phyloP scores from a whole-genome alignment of 768 basidiomycete species.

The Rhodosporidiobolus odoratus region DNA sequence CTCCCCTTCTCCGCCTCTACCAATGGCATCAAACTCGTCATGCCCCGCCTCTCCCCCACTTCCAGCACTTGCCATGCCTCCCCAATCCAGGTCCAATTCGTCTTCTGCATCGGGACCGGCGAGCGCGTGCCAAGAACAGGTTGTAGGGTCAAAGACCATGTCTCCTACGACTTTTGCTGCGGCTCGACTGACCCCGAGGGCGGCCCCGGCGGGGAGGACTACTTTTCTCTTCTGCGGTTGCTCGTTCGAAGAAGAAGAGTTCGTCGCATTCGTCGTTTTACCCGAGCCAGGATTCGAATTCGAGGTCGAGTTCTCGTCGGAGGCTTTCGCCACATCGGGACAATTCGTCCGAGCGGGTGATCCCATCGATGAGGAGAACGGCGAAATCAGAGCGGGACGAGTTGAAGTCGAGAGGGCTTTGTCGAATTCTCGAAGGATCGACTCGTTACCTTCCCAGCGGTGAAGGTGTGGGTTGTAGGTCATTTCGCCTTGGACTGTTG shows the following conservation, averaged over 20 bases:
- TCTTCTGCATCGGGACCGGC: slow-evolving; percentile 75
- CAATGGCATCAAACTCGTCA: too few species aligned
- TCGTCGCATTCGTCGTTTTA: neutral
- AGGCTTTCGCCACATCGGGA: slow-evolving; percentile 59
- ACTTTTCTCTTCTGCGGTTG: slow-evolving; percentile 1
- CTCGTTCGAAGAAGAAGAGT: neutral
- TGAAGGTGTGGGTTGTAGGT: slow-evolving; percentile 85
- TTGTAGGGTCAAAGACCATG: slow-evolving; percentile 92
- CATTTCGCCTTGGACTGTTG: slow-evolving; percentile 86
- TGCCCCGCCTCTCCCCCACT: slow-evolving; percentile 3
- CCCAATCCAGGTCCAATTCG: slow-evolving; percentile 47
- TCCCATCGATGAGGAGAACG: slow-evolving; percentile 77
- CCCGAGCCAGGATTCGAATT: neutral
- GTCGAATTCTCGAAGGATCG: slow-evolving; percentile 83
- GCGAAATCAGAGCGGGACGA: slow-evolving; percentile 91
- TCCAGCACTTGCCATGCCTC: neutral
- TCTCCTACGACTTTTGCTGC: slow-evolving; percentile 88
- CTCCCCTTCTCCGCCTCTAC: slow-evolving; percentile 26
- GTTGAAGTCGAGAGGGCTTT: slow-evolving; percentile 69
- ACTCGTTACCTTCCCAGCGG: slow-evolving; percentile 97
- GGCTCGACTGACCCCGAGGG: slow-evolving; percentile 6
- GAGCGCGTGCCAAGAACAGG: slow-evolving; percentile 94
- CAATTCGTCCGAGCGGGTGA: slow-evolving; percentile 25
- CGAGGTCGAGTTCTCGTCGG: neutral
- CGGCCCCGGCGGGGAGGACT: slow-evolving; percentile 3